A percentile compares a stretch with the other conserved stretches of the same genome.
Conservation (phyloP, 768 basidiomycete species). For the Austroboletus eburneus region DNA sequence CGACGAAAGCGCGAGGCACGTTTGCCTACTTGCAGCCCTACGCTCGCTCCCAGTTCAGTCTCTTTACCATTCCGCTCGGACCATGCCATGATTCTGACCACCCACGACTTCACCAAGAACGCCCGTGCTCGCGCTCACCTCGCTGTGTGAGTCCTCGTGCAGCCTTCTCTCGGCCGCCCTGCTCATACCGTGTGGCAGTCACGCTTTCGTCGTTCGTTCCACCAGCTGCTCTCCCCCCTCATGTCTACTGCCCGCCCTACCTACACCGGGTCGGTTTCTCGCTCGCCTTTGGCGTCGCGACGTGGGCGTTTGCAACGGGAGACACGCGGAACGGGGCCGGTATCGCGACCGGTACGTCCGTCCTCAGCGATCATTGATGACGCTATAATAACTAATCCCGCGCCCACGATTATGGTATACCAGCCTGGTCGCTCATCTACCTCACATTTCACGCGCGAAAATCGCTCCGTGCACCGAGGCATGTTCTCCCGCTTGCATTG, state of each 20-base stretch:
- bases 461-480: constrained; percentile 30
- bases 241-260: constrained; percentile 37
- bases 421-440: constrained; percentile 47
- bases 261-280: constrained; percentile 42
- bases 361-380: too few species aligned
- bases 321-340: constrained; percentile 44
- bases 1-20: constrained; percentile 16
- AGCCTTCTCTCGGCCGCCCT: neutral
- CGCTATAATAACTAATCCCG: too few species aligned
- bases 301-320: constrained; percentile 38
- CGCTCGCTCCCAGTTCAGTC: constrained; percentile 30
- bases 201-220: constrained; percentile 35
- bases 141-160: constrained; percentile 32
- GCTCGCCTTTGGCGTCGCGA: constrained; percentile 40
- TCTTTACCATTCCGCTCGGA: neutral
- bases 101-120: constrained; percentile 13
- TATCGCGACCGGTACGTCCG: constrained; percentile 31
- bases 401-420: too few species aligned
- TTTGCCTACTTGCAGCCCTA: constrained; percentile 28
- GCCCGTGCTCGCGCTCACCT: constrained; percentile 29
- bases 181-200: too few species aligned
- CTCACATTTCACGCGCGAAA: constrained; percentile 37
- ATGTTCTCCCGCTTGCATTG: constrained; percentile 33
- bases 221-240: constrained; percentile 26
- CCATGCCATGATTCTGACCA: constrained; percentile 16